These are phyloP conservation scores for Pleurotus giganteus DNA, from an alignment of 768 basidiomycete genomes.

Conservation along the genomic window DNA sequence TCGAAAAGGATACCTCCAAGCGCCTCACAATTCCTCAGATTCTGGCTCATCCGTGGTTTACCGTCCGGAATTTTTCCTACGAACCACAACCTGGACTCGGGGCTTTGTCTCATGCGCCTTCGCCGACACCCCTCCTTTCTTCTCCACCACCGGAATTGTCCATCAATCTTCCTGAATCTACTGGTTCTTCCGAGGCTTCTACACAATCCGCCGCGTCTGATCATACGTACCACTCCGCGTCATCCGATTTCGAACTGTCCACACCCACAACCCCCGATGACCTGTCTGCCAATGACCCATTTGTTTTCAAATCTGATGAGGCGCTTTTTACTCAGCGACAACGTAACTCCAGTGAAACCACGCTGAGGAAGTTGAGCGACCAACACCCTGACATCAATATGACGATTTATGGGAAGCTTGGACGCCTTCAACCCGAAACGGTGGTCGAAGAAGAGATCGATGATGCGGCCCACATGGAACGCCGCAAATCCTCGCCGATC, in stretches of 20 bases:
- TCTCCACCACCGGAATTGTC: slow-evolving; percentile 11
- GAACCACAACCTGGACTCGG: not conserved
- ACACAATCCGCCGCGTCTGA: slow-evolving; percentile 56
- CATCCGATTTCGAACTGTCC: slow-evolving; percentile 40
- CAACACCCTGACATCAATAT: not conserved
- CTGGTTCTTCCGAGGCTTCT: slow-evolving; percentile 43
- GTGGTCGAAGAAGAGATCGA: slow-evolving; percentile 52
- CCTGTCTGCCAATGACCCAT: slow-evolving; percentile 36
- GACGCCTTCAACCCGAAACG: slow-evolving; percentile 39
- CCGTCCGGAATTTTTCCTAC: slow-evolving; percentile 20
- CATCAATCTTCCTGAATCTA: slow-evolving; percentile 2
- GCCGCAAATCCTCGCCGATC: slow-evolving; percentile 25
- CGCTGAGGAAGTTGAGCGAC: slow-evolving; percentile 37
- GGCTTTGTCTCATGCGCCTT: not conserved
- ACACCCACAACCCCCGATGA: slow-evolving; percentile 61
- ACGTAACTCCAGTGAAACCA: slow-evolving; percentile 55
- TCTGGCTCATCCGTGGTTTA: slow-evolving; percentile 86
- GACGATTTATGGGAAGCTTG: not conserved
- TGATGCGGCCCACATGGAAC: slow-evolving; percentile 16
- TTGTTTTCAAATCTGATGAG: slow-evolving; percentile 26
- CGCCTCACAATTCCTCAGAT: slow-evolving; percentile 84
- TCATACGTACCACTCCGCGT: slow-evolving; percentile 29
- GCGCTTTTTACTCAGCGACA: slow-evolving; percentile 25
- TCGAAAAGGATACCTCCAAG: slow-evolving; percentile 72
- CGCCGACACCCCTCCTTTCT: not conserved